Evolutionary conservation across 371 early-diverging fungal species (phyloP).

Genomic region (Fennellomyces sp.): DNA sequence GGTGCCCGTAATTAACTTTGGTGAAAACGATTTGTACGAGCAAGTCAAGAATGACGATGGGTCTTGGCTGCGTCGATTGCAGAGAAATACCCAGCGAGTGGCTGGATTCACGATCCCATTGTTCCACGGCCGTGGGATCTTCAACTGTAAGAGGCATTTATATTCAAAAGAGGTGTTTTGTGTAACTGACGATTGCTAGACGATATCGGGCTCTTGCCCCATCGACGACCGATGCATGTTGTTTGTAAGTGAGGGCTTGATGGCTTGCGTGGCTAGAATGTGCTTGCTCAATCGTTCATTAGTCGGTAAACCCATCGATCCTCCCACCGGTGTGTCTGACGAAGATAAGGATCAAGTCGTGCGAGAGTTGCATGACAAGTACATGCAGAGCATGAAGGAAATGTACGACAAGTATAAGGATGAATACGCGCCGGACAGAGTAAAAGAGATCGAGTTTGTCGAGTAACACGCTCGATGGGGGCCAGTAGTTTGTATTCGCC

Average conservation of each 20-base stretch:
- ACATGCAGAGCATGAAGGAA: slow-evolving; percentile 58
- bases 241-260: slow-evolving; percentile 32
- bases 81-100: slow-evolving; percentile 53
- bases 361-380: slow-evolving; percentile 55
- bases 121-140: slow-evolving; percentile 68
- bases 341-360: slow-evolving; percentile 52
- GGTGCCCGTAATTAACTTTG: slow-evolving; percentile 75
- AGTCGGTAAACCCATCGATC: slow-evolving; percentile 72
- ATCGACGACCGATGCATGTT: slow-evolving; percentile 40
- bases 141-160: slow-evolving; percentile 52
- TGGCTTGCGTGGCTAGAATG: neutral
- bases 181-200: slow-evolving; percentile 18
- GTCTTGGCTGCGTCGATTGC: slow-evolving; percentile 51
- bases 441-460: slow-evolving; percentile 53
- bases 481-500: too few relatives aligned
- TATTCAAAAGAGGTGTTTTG: slow-evolving; percentile 31
- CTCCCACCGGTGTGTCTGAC: slow-evolving; percentile 30
- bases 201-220: slow-evolving; percentile 56
- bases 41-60: slow-evolving; percentile 53
- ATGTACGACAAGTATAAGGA: slow-evolving; percentile 72
- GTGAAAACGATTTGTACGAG: slow-evolving; percentile 79
- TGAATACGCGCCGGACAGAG: slow-evolving; percentile 57
- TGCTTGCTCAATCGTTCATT: neutral
- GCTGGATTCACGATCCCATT: slow-evolving; percentile 70
- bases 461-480: too few relatives aligned